phyloP scores from a whole-genome alignment of 129 eudicot genomes.

The Erigeron canadensis region DNA sequence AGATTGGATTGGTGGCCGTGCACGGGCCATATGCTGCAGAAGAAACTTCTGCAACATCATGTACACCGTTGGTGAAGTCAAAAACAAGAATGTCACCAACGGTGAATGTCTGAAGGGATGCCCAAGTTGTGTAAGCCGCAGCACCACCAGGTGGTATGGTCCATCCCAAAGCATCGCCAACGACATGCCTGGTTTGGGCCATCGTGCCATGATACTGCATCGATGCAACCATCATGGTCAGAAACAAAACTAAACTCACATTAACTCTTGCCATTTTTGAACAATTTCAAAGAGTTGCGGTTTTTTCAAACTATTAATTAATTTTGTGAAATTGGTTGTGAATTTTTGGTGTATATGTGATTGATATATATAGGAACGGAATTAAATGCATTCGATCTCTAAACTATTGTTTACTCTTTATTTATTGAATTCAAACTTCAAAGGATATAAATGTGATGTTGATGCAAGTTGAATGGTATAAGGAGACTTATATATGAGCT shows the following conservation, averaged over 20 bases:
- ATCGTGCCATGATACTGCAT: conserved; percentile 18
- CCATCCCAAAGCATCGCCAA: conserved; percentile 54
- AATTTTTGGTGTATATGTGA: neutral
- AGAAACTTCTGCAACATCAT: conserved; percentile 30
- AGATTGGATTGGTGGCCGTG: conserved; percentile 24
- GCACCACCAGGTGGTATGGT: conserved; percentile 24
- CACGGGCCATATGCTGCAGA: conserved; percentile 26
- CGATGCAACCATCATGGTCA: conserved; percentile 29
- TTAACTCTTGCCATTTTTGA: conserved; percentile 7
- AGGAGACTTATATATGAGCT: too few relatives aligned
- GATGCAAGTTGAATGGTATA: neutral
- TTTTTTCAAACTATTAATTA: neutral
- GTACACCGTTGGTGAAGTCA: conserved; percentile 1
- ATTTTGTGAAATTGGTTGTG: conserved; percentile 1
- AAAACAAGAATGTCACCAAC: conserved; percentile 31
- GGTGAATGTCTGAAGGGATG: conserved; percentile 24
- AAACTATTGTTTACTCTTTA: conserved; percentile 3
- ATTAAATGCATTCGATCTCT: conserved; percentile 20
- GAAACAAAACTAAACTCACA: conserved; percentile 18
- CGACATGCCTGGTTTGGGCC: conserved; percentile 54
- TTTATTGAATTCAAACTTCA: neutral
- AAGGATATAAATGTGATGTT: neutral
- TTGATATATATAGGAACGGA: conserved; percentile 14
- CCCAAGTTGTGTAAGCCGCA: conserved; percentile 16
- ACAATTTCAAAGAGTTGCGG: neutral